Evolutionary conservation across 148 eudicot genomes (phyloP).

Genomic region (Vaccinium macrocarpon): DNA sequence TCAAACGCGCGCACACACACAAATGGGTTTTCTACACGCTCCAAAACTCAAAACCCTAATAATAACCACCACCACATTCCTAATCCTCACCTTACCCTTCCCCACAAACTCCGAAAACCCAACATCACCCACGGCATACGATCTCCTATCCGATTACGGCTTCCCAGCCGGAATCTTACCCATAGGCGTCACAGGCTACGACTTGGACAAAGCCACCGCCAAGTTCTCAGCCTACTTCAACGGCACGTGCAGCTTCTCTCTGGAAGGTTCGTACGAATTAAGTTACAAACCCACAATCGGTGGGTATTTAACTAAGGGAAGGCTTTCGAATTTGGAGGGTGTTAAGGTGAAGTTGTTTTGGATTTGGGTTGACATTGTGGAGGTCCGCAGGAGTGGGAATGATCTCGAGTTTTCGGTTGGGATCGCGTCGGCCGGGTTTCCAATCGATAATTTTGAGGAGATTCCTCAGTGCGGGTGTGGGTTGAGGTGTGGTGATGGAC

Average conservation of each 20-base stretch:
- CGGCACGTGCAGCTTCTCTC: slow-evolving; percentile 34
- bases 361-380: slow-evolving; percentile 44
- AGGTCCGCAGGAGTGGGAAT: slow-evolving; percentile 32
- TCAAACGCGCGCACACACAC: neutral
- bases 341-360: slow-evolving; percentile 42
- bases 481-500: slow-evolving; percentile 29
- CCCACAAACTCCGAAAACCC: neutral
- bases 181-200: slow-evolving; percentile 43
- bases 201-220: slow-evolving; percentile 36
- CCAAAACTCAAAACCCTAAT: neutral
- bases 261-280: slow-evolving; percentile 41
- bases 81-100: slow-evolving; percentile 4
- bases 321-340: slow-evolving; percentile 30
- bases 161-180: slow-evolving; percentile 51
- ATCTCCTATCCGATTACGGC: slow-evolving; percentile 30
- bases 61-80: neutral
- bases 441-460: slow-evolving; percentile 36
- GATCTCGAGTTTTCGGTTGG: slow-evolving; percentile 53
- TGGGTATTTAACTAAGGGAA: slow-evolving; percentile 27
- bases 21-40: neutral
- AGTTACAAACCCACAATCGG: slow-evolving; percentile 35
- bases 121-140: slow-evolving; percentile 36
- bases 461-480: slow-evolving; percentile 57
- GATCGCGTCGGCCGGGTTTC: slow-evolving; percentile 44
- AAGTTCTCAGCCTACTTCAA: slow-evolving; percentile 32